Evolutionary conservation across 768 basidiomycete species (phyloP), one percentile per base, ranked within the genome.

Genomic region (Termitomyces sp.): DNA sequence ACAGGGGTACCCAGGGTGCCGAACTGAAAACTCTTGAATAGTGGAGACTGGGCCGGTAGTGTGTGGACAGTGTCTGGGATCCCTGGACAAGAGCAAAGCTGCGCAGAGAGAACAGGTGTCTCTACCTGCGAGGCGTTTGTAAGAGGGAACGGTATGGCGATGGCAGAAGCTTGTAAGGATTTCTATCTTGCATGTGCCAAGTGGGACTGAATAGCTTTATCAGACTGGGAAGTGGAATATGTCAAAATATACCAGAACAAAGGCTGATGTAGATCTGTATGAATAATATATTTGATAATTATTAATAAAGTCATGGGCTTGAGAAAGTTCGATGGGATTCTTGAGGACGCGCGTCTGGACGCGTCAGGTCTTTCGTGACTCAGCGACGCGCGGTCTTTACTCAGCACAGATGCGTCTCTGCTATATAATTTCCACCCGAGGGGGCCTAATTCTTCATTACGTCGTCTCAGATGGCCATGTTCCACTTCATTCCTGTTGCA

Each of bases 31-130:
- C 36, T 50, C 62, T 56, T 50, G 14, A 60, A 62, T 44, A 88
- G 91, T 64, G 94, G 94, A 58, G 90, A 95, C 63, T 98, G 94
- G 94, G 93, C 94, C 11, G 84, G 86, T 49, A 74, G 74, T 47
- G 87, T 83, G n/a, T 98, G 94, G 94, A 74, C 71, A 50, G 60
- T 65, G 24, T 72, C 86, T 51, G 91, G 91, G 32, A 79, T 87
- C 54, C 90, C 90, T 18, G 94, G 94, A 52, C 94, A 95, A 73
- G 84, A 83, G 18, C 82, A 88, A 69, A 93, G 89, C 69, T 98
- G 94, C 65, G 90, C 91, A 16, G 75, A 84, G 63, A 79, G 81
- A 63, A 98, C 94, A 14, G 93, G 92, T 41, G 86, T 84, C 70
- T 74, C 87, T 26, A 90, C 87, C 5, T 98, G 94, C 63, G 79